phyloP scores from a whole-genome alignment of 768 basidiomycete species.

The Kondoa subrosea region DNA sequence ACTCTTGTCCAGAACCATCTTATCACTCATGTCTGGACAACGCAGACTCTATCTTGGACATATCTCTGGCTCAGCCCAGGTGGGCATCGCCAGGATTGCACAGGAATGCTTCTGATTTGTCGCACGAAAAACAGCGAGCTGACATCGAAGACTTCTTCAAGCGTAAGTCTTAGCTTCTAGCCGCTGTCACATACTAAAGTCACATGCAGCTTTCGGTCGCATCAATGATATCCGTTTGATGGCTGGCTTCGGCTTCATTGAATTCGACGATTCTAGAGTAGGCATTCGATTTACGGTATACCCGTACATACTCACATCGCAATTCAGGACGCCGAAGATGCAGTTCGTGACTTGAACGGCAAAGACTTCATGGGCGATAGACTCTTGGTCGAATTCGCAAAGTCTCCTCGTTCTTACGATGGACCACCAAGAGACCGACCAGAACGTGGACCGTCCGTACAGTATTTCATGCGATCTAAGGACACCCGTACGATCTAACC shows the following conservation, averaged over 20 bases:
- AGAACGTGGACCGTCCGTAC: slow-evolving; percentile 44
- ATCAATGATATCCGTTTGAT: slow-evolving; percentile 26
- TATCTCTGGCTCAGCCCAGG: slow-evolving; percentile 16
- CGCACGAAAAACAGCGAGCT: neutral
- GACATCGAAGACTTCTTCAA: neutral
- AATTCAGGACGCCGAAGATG: slow-evolving; percentile 79
- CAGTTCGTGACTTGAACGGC: slow-evolving; percentile 49
- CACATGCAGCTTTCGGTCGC: slow-evolving; percentile 14
- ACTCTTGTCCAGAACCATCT: neutral
- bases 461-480: slow-evolving; percentile 43
- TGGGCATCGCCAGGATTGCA: slow-evolving; percentile 19
- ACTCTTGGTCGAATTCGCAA: slow-evolving; percentile 90
- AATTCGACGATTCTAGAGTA: slow-evolving; percentile 75
- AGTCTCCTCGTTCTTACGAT: slow-evolving; percentile 40
- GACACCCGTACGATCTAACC: slow-evolving; percentile 36
- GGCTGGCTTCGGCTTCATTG: slow-evolving; percentile 79
- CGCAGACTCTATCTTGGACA: slow-evolving; percentile 28
- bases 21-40: slow-evolving; percentile 11
- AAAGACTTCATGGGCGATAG: slow-evolving; percentile 76
- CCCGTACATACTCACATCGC: neutral
- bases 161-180: neutral
- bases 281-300: slow-evolving; percentile 20
- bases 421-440: slow-evolving; percentile 25
- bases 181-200: slow-evolving; percentile 19
- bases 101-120: neutral